These are phyloP conservation scores for Hypoxylon sp. DNA, from an alignment of 2,329 filamentous ascomycete species.

Conservation along the genomic window DNA sequence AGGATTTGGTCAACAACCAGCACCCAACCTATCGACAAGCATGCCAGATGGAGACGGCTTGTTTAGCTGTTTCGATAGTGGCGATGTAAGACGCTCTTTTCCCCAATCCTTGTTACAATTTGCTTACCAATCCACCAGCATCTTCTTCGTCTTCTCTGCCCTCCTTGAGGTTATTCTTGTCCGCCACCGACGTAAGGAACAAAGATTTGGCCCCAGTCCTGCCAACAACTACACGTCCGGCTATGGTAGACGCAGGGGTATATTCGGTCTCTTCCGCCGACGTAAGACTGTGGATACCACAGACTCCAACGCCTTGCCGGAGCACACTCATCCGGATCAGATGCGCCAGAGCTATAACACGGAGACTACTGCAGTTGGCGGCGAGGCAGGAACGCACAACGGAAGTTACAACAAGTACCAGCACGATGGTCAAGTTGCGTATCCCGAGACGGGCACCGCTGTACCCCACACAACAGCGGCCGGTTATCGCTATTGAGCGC, in stretches of 20 bases:
- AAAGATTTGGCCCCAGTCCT: constrained; percentile 59
- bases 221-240: constrained; percentile 60
- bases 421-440: constrained; percentile 52
- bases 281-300: constrained; percentile 38
- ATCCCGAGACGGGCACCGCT: constrained; percentile 49
- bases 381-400: constrained; percentile 46
- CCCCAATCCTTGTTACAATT: not conserved
- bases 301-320: constrained; percentile 55
- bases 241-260: constrained; percentile 51
- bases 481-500: constrained; percentile 47
- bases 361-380: constrained; percentile 55
- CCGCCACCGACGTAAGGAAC: constrained; percentile 74
- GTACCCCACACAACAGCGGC: constrained; percentile 38
- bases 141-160: constrained; percentile 83
- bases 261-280: constrained; percentile 55
- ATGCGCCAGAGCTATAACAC: constrained; percentile 58
- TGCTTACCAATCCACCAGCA: constrained; percentile 57
- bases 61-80: constrained; percentile 83
- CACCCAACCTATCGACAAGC: constrained; percentile 67
- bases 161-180: constrained; percentile 77
- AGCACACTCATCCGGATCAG: constrained; percentile 55
- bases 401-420: constrained; percentile 56
- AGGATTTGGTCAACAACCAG: constrained; percentile 63
- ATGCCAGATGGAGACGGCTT: constrained; percentile 83
- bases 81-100: constrained; percentile 70